These are phyloP conservation scores for Elsinoe arachidis DNA, from an alignment of 2,329 filamentous ascomycete genomes.

Conservation along the genomic window DNA sequence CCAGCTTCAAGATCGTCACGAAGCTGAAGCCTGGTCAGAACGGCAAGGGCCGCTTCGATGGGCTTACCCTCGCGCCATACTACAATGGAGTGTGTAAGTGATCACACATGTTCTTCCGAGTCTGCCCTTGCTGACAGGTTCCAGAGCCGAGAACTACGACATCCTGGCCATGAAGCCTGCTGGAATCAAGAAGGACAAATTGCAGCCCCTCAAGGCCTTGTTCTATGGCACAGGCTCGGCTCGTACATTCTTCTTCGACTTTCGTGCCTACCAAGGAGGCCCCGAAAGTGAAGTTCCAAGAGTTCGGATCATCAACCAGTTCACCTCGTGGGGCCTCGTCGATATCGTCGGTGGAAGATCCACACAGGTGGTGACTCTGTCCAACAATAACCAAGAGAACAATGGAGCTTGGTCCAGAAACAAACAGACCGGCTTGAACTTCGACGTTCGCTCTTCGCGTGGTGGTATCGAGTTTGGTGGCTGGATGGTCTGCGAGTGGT, in stretches of 20 bases:
- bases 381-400: background rate
- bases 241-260: background rate
- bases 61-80: background rate
- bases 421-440: background rate
- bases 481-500: conserved; percentile 21
- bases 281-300: background rate
- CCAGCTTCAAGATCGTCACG: background rate
- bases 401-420: background rate
- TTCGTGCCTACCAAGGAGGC: background rate
- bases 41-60: background rate
- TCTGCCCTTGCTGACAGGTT: background rate
- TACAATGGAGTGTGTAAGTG: background rate
- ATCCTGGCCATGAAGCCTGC: background rate
- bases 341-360: background rate
- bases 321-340: background rate
- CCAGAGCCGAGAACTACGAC: background rate
- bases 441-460: background rate
- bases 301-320: background rate
- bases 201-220: background rate
- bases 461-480: background rate
- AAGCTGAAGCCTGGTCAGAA: background rate
- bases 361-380: background rate
- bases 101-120: background rate
- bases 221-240: background rate
- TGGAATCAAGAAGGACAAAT: background rate